Evolutionary conservation across 2,329 filamentous ascomycete genomes (phyloP), one percentile per base, ranked within the genome.

Genomic region (Coniochaeta ligniaria): DNA sequence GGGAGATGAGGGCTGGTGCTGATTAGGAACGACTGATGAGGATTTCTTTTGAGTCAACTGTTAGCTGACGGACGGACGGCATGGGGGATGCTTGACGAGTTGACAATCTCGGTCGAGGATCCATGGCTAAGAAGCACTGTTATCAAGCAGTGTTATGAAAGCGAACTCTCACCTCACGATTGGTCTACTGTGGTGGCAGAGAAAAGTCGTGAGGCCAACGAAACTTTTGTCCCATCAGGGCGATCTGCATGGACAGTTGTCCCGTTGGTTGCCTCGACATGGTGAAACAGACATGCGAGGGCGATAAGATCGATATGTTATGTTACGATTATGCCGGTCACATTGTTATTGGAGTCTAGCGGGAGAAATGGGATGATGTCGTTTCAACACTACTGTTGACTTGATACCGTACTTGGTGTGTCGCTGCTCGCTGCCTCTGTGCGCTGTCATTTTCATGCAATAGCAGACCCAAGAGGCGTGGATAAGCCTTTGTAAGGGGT

Each of bases 1-100:
- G 73, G 83, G 28, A 31, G 28, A 94, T 72, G 83, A 83, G 64
- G 84, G 85, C 28, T 78, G 92, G 66, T 88, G 71, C 20, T 54
- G 85, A 17, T 72, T 85, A 72, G n/a, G n/a, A n/a, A 36, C 35
- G 35, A 36, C 35, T 36, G 12, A 36, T 36, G 35, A 9, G 8
- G n/a, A n/a, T 14, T 36, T 8, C 3, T 36, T 36, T 14, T 8
- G 8, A 36, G 35, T 76, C 74, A 62, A 69, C 70, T 59, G 68
- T 66, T 31, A n/a, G 16, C 60, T 60, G 56, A 59, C 47, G 43
- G 6, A 2, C 20, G 20, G 35, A 36, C 12, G 35, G 6, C 12
- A 7, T 36, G 35, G 12, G 12, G 35, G 12, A 36, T 3, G 35
- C 35, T 11, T 14, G 6, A 14, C 12, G 35, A 36, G 35, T 36